These are phyloP conservation scores for Aureobasidium pullulans DNA, from an alignment of 2,329 filamentous ascomycete genomes.

Conservation along the genomic window DNA sequence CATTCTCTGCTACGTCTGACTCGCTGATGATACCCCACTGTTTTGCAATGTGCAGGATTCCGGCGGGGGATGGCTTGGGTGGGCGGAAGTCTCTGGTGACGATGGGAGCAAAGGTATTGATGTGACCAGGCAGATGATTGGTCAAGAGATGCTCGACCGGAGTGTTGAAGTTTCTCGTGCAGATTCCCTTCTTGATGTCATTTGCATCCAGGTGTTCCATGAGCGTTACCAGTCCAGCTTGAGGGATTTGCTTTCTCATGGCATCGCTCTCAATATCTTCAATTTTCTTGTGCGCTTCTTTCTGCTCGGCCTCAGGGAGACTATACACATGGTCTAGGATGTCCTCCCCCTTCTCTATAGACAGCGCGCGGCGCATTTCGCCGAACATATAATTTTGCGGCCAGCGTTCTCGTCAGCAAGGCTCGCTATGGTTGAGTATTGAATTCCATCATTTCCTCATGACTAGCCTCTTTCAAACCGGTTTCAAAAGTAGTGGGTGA, in stretches of 20 bases:
- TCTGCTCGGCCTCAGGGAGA: conserved; percentile 53
- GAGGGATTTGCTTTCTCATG: conserved; percentile 72
- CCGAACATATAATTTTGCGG: conserved; percentile 95
- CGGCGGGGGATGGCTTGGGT: conserved; percentile 82
- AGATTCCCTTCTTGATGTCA: conserved; percentile 70
- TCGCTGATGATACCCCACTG: conserved; percentile 55
- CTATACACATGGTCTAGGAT: conserved; percentile 83
- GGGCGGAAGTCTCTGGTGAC: conserved; percentile 76
- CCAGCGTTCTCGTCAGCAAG: conserved; percentile 33
- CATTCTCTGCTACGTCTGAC: conserved; percentile 28
- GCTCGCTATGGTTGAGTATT: no score
- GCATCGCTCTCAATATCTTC: conserved; percentile 71
- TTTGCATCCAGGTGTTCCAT: conserved; percentile 74
- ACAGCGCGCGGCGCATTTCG: conserved; percentile 71
- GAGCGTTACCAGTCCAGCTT: conserved; percentile 67
- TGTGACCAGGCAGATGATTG: conserved; percentile 62
- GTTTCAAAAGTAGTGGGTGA: neutral
- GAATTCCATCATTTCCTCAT: no score
- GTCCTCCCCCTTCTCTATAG: conserved; percentile 65
- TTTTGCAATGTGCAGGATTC: conserved; percentile 76
- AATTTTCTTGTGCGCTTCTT: conserved; percentile 62
- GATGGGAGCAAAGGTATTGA: conserved; percentile 60
- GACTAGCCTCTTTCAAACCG: no score
- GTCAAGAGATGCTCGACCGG: conserved; percentile 67
- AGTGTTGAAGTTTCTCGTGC: conserved; percentile 85